phyloP scores from a whole-genome alignment of 768 basidiomycete genomes.

The Chlorophyllum brunneum region DNA sequence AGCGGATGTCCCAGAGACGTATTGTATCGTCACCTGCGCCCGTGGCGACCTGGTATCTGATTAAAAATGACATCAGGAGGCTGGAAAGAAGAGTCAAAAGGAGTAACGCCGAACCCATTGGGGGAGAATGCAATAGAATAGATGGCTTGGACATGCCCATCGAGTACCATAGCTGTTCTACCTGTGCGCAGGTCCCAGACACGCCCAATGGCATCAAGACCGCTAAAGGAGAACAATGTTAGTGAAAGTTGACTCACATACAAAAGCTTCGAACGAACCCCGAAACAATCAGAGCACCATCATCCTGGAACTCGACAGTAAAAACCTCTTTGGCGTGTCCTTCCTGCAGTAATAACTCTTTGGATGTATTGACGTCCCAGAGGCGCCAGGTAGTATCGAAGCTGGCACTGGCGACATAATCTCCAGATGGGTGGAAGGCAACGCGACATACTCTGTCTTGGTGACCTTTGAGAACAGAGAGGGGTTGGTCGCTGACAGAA shows the following conservation, averaged over 20 bases:
- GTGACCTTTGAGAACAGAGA: conserved; percentile 88
- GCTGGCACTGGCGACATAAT: conserved; percentile 90
- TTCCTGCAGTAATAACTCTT: conserved; percentile 87
- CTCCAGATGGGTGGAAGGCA: conserved; percentile 94
- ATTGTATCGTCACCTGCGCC: conserved; percentile 97
- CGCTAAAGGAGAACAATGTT: conserved; percentile 49
- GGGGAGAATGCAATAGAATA: conserved; percentile 91
- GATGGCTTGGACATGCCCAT: conserved; percentile 93
- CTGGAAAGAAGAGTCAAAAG: conserved; percentile 9
- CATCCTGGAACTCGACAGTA: conserved; percentile 91
- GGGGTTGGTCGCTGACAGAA: conserved; percentile 65
- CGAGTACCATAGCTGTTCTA: conserved; percentile 94
- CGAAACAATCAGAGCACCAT: conserved; percentile 89
- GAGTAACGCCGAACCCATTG: conserved; percentile 68
- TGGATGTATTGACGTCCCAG: conserved; percentile 85
- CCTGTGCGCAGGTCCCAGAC: conserved; percentile 98
- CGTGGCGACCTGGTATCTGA: conserved; percentile 94
- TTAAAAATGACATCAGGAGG: conserved; percentile 15
- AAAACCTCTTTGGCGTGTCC: conserved; percentile 98
- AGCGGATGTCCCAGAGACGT: conserved; percentile 97
- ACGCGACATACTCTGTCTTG: conserved; percentile 88
- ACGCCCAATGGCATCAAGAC: conserved; percentile 93
- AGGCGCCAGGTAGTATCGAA: conserved; percentile 97
- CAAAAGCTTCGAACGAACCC: conserved; percentile 54
- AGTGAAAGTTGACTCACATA: background rate